A percentile compares a stretch with the other conserved stretches of the same genome.
Evolutionary conservation across 805 yeast species (phyloP).

Genomic region (Candida vaughaniae): DNA sequence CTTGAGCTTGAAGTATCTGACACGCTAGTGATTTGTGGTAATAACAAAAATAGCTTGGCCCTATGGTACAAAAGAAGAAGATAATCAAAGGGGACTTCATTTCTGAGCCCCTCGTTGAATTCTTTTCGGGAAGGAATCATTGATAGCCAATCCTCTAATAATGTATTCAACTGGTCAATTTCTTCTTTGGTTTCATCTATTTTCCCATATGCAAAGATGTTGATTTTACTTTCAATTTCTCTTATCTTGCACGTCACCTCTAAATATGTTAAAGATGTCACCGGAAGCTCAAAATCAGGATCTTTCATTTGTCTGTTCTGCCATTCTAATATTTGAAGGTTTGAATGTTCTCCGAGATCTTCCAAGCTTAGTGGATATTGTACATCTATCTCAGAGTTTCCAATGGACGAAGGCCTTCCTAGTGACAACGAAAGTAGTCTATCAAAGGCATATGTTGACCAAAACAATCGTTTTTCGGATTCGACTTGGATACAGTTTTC

Average conservation of each 20-base stretch:
- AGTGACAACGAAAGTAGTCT: conserved; percentile 10
- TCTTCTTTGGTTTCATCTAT: neutral
- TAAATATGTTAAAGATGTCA: conserved; percentile 9
- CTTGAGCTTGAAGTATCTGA: neutral
- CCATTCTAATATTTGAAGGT: neutral
- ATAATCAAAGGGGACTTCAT: conserved; percentile 11
- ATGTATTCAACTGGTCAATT: conserved; percentile 3
- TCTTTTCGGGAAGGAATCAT: conserved; percentile 7
- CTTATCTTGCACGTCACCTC: conserved; percentile 10
- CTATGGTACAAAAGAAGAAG: conserved; percentile 9
- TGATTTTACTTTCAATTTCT: conserved; percentile 10
- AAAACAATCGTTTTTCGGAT: conserved; percentile 10
- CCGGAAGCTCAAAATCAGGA: conserved; percentile 6
- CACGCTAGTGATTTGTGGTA: conserved; percentile 8
- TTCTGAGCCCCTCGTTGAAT: conserved; percentile 6
- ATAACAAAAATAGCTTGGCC: conserved; percentile 11
- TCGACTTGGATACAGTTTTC: conserved; percentile 9
- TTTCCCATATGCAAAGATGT: conserved; percentile 5
- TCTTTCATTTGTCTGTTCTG: conserved; percentile 2
- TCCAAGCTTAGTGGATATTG: conserved; percentile 11
- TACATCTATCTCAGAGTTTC: conserved; percentile 10
- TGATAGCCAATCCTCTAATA: conserved; percentile 8
- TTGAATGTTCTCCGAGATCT: conserved; percentile 1
- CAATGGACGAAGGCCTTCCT: conserved; percentile 11
- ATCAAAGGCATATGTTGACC: conserved; percentile 13